Evolutionary conservation across 1,284 basidiomycete species (phyloP).

Genomic region (Schizopora paradoxa): DNA sequence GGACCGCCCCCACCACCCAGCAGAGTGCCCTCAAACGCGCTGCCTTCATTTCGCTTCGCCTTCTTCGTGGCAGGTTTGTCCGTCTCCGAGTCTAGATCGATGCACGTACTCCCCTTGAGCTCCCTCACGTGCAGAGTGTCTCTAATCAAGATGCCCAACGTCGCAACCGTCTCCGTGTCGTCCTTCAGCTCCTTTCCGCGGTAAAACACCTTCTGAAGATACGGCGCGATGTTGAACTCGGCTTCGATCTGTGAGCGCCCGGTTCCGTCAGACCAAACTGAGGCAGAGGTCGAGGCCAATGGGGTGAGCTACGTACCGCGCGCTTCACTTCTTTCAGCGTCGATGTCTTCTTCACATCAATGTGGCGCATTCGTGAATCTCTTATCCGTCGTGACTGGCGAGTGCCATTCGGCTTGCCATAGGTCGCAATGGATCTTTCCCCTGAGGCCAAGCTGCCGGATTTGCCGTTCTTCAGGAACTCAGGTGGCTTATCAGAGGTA

Average conservation of each 20-base stretch:
- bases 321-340: slow-evolving; percentile 75
- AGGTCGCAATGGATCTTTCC: not conserved
- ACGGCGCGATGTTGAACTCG: slow-evolving; percentile 58
- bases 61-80: slow-evolving; percentile 31
- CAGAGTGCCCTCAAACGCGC: slow-evolving; percentile 70
- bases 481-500: too few relatives aligned
- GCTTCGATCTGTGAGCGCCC: slow-evolving; percentile 46
- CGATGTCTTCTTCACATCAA: slow-evolving; percentile 57
- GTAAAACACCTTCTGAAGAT: slow-evolving; percentile 67
- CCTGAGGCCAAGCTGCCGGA: not conserved
- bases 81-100: slow-evolving; percentile 48
- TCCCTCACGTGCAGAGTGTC: slow-evolving; percentile 63
- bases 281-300: not conserved
- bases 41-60: slow-evolving; percentile 51
- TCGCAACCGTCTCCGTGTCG: slow-evolving; percentile 51
- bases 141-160: slow-evolving; percentile 57
- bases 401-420: slow-evolving; percentile 18
- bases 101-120: slow-evolving; percentile 52
- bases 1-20: slow-evolving; percentile 38
- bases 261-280: slow-evolving; percentile 4
- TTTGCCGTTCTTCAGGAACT: not conserved
- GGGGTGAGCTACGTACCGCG: slow-evolving; percentile 39
- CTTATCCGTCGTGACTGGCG: slow-evolving; percentile 67
- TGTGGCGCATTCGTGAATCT: slow-evolving; percentile 41
- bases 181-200: slow-evolving; percentile 59